phyloP scores from a whole-genome alignment of 2,329 filamentous ascomycete species.

The Thielaviopsis punctulata region DNA sequence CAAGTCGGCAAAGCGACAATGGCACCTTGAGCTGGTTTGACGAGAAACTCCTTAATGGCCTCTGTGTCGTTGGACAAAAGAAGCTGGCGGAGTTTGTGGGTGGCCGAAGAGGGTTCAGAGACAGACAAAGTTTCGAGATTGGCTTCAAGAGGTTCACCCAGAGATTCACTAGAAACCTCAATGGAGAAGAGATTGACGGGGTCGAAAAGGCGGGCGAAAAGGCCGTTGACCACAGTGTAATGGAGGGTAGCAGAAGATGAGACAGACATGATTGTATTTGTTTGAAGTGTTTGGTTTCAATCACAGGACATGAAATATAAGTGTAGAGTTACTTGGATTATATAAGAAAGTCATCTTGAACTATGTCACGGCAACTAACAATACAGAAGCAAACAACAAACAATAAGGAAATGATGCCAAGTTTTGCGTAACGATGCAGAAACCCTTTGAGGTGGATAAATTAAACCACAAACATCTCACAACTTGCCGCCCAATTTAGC shows the following conservation, averaged over 20 bases:
- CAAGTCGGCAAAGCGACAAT: background rate
- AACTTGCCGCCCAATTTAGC: background rate
- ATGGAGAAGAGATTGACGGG: background rate
- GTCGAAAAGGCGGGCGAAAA: background rate
- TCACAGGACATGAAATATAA: too few relatives aligned
- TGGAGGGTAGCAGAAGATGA: background rate
- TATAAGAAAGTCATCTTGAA: too few relatives aligned
- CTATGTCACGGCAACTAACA: too few relatives aligned
- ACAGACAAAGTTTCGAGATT: background rate
- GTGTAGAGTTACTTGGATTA: too few relatives aligned
- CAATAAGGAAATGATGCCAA: too few relatives aligned
- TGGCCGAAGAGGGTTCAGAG: background rate
- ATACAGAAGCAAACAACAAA: too few relatives aligned
- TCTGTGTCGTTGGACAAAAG: background rate
- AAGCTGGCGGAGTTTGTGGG: background rate
- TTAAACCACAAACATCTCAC: background rate
- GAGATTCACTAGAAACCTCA: background rate
- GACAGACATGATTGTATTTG: background rate
- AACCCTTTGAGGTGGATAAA: too few relatives aligned
- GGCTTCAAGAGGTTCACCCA: background rate
- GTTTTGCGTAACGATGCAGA: too few relatives aligned
- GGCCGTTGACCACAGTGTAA: background rate
- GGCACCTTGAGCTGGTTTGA: background rate
- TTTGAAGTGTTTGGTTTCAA: background rate
- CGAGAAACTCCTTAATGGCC: background rate